Conservation (phyloP, 202 grass and related monocot species). For the Cymbopogon flexuosus region DNA sequence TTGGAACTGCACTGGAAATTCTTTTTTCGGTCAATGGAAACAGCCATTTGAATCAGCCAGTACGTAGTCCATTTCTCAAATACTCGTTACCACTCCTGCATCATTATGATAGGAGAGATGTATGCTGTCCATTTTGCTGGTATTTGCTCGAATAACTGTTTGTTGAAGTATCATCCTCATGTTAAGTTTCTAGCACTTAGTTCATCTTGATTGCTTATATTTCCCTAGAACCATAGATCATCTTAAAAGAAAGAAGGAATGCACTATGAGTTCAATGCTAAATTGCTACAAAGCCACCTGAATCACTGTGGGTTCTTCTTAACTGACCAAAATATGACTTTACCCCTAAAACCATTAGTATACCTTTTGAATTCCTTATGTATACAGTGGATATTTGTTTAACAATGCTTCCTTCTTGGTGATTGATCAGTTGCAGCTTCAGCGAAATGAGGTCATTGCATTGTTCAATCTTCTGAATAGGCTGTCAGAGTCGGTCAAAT, state of each 20-base stretch:
- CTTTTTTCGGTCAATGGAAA: conserved; percentile 57
- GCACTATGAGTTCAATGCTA: background rate
- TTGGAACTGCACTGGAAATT: conserved; percentile 92
- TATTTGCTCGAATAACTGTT: background rate
- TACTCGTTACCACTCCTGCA: background rate
- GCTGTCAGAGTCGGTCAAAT: conserved; percentile 91
- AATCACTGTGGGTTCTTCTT: conserved; percentile 2
- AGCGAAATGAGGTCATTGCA: conserved; percentile 94
- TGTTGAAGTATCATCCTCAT: background rate
- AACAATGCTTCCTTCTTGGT: conserved; percentile 15
- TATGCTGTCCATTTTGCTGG: background rate
- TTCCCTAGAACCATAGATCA: background rate
- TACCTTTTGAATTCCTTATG: conserved; percentile 7
- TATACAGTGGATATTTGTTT: conserved; percentile 7
- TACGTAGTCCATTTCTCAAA: conserved; percentile 38
- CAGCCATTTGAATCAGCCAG: conserved; percentile 51
- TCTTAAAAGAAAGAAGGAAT: background rate
- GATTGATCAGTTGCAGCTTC: conserved; percentile 75
- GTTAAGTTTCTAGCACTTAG: background rate
- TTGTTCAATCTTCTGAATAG: conserved; percentile 87
- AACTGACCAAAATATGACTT: background rate
- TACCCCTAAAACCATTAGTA: background rate
- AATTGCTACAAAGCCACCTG: background rate
- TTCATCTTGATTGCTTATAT: background rate
- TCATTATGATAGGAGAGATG: background rate